These are phyloP conservation scores for Myriosclerotinia duriaeana DNA, from an alignment of 2,329 filamentous ascomycete species.

Conservation along the genomic window DNA sequence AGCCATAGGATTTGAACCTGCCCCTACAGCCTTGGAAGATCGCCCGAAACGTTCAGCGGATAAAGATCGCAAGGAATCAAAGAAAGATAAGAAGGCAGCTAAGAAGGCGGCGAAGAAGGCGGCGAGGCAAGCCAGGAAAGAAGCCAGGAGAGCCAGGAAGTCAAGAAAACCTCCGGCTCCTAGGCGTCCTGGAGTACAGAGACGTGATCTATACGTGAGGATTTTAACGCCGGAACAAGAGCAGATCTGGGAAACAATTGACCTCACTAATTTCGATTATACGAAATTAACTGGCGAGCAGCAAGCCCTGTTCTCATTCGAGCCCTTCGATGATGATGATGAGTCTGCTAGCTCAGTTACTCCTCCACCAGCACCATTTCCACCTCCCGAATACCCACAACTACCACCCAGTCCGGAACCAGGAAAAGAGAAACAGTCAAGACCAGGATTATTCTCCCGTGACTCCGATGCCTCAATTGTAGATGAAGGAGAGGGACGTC, in stretches of 20 bases:
- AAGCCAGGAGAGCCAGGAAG: not conserved
- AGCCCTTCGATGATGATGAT: not conserved
- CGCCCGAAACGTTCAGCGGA: not conserved
- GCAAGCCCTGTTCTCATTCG: slow-evolving; percentile 17
- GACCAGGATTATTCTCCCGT: too few species aligned
- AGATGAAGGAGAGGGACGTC: not conserved
- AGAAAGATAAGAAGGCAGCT: not conserved
- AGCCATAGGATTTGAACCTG: not conserved
- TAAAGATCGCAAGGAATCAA: not conserved
- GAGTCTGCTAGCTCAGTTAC: not conserved
- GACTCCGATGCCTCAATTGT: not conserved
- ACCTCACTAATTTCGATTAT: slow-evolving; percentile 16
- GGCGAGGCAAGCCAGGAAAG: not conserved
- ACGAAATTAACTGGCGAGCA: not conserved
- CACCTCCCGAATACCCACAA: not conserved
- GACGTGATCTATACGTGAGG: slow-evolving; percentile 14
- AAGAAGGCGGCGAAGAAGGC: not conserved
- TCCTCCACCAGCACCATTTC: not conserved
- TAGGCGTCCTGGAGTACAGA: not conserved
- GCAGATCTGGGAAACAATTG: slow-evolving; percentile 15
- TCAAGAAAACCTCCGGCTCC: not conserved
- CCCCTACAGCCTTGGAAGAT: not conserved
- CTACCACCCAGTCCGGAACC: not conserved
- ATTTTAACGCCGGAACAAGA: not conserved
- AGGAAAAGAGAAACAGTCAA: not conserved